Evolutionary conservation across 306 rosid genomes (phyloP).

Genomic region (Luffa acutangula): DNA sequence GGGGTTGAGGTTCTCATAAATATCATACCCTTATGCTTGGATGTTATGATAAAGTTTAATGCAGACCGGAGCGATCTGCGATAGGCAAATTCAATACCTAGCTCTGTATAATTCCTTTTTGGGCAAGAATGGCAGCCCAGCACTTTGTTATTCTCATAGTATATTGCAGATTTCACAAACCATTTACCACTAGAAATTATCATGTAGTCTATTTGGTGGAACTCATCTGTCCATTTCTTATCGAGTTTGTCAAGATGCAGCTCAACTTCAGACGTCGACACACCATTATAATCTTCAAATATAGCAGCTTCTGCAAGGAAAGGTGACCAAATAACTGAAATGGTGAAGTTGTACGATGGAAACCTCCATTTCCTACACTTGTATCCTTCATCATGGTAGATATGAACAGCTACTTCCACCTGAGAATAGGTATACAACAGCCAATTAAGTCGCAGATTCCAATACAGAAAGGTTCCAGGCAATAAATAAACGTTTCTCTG

Average conservation of each 20-base stretch:
- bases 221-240: slow-evolving; percentile 50
- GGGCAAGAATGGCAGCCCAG: slow-evolving; percentile 84
- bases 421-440: slow-evolving; percentile 23
- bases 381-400: slow-evolving; percentile 79
- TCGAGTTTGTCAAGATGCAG: slow-evolving; percentile 66
- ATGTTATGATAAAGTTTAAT: slow-evolving; percentile 42
- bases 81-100: slow-evolving; percentile 75
- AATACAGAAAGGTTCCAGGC: not conserved
- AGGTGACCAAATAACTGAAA: slow-evolving; percentile 79
- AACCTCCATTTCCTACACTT: slow-evolving; percentile 72
- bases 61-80: slow-evolving; percentile 62
- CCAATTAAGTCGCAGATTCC: slow-evolving; percentile 8
- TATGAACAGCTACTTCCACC: slow-evolving; percentile 60
- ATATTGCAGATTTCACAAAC: slow-evolving; percentile 85
- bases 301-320: slow-evolving; percentile 79
- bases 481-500: not conserved
- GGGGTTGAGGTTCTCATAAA: slow-evolving; percentile 83
- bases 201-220: slow-evolving; percentile 49
- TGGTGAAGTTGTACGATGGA: slow-evolving; percentile 48
- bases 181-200: slow-evolving; percentile 86
- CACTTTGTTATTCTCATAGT: slow-evolving; percentile 54
- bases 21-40: slow-evolving; percentile 69
- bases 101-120: slow-evolving; percentile 46
- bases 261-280: slow-evolving; percentile 84
- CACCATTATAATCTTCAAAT: slow-evolving; percentile 79